A percentile compares a stretch with the other conserved stretches of the same genome.
Evolutionary conservation across 2,329 filamentous ascomycete genomes (phyloP).

Genomic region (Dothistroma septosporum): DNA sequence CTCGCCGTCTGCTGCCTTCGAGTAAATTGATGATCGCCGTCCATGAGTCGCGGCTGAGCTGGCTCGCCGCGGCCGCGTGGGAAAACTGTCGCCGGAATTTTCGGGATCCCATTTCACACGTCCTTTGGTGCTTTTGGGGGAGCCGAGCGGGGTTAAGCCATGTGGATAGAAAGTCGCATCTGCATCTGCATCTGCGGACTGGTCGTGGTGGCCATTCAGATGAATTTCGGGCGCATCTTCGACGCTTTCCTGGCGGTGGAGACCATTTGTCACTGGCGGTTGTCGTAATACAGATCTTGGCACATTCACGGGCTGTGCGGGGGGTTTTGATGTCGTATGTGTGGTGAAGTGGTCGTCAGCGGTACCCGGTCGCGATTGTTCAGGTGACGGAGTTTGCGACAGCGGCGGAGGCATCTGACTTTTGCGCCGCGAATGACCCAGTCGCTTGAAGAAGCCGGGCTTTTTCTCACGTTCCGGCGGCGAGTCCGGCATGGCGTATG

Average conservation of each 20-base stretch:
- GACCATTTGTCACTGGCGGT: neutral
- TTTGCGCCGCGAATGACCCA: conserved; percentile 11
- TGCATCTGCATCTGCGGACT: conserved; percentile 12
- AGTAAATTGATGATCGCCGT: conserved; percentile 33
- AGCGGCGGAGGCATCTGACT: conserved; percentile 2
- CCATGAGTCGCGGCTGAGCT: conserved; percentile 29
- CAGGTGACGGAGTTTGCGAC: neutral
- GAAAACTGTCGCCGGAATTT: conserved; percentile 10
- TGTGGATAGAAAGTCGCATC: conserved; percentile 13
- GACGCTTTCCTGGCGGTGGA: neutral
- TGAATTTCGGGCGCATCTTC: neutral
- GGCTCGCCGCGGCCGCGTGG: conserved; percentile 20
- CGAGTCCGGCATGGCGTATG: conserved; percentile 2
- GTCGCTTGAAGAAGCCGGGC: conserved; percentile 17
- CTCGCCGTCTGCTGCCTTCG: conserved; percentile 27
- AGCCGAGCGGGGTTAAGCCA: conserved; percentile 17
- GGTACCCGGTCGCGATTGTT: neutral
- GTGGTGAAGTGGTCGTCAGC: neutral
- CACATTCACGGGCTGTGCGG: neutral
- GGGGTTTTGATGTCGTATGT: neutral
- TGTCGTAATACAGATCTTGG: neutral
- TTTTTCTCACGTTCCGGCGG: conserved; percentile 15
- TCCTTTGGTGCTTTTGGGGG: conserved; percentile 19
- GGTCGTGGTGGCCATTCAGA: conserved; percentile 11
- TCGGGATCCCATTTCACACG: conserved; percentile 23